A percentile compares a stretch with the other conserved stretches of the same genome.
phyloP scores from a whole-genome alignment of 306 rosid species.

The Ochetophila trinervis region DNA sequence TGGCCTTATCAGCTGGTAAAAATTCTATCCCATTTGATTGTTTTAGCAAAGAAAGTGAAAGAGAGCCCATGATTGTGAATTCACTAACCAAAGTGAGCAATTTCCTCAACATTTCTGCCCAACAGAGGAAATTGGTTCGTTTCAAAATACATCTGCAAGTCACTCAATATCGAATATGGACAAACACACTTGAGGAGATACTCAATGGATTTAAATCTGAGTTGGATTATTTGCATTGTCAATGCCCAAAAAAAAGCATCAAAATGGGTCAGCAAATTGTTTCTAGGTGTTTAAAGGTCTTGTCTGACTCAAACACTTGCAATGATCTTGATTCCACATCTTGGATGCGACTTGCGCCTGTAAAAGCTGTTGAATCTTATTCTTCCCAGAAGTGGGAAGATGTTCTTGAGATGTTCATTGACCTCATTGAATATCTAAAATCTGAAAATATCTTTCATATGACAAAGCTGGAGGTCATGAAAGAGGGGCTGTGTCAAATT shows the following conservation, averaged over 20 bases:
- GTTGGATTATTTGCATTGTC: slow-evolving; percentile 41
- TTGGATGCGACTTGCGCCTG: slow-evolving; percentile 73
- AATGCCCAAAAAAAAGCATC: slow-evolving; percentile 34
- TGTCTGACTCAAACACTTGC: slow-evolving; percentile 36
- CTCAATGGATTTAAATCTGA: slow-evolving; percentile 57
- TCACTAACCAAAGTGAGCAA: slow-evolving; percentile 63
- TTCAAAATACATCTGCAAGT: slow-evolving; percentile 53
- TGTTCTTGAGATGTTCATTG: slow-evolving; percentile 74
- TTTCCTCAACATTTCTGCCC: slow-evolving; percentile 60
- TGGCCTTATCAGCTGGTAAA: slow-evolving; percentile 13
- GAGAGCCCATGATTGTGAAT: slow-evolving; percentile 57
- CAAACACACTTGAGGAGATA: slow-evolving; percentile 48
- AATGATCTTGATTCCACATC: slow-evolving; percentile 52
- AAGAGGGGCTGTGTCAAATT: slow-evolving; percentile 79
- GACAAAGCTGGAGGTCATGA: slow-evolving; percentile 68
- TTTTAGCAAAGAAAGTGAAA: slow-evolving; percentile 56
- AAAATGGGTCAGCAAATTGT: slow-evolving; percentile 65
- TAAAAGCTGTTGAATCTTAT: slow-evolving; percentile 32
- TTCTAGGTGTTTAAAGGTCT: slow-evolving; percentile 57
- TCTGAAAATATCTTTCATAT: slow-evolving; percentile 43
- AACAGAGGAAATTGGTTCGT: slow-evolving; percentile 78
- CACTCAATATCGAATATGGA: slow-evolving; percentile 73
- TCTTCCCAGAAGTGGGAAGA: slow-evolving; percentile 74
- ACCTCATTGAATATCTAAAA: slow-evolving; percentile 51
- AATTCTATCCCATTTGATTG: slow-evolving; percentile 34